Percentiles rank a stretch among this genome's conserved stretches.
These are phyloP conservation scores for Metschnikowia cubensis DNA, from an alignment of 805 yeast genomes.

Conservation along the genomic window DNA sequence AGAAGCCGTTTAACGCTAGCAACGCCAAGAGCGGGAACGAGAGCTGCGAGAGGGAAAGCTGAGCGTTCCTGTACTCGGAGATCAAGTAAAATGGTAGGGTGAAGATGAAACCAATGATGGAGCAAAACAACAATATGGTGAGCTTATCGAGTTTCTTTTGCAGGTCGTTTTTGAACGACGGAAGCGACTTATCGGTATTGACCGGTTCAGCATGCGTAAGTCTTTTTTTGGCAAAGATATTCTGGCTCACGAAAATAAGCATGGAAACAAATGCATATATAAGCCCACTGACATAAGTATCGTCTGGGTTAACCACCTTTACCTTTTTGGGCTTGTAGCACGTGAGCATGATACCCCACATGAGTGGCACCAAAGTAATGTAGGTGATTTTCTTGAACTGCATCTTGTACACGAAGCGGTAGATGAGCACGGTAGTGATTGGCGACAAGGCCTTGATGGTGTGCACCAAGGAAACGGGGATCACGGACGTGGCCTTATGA, in stretches of 20 bases:
- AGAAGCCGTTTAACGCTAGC: slow-evolving; percentile 57
- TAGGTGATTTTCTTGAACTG: slow-evolving; percentile 66
- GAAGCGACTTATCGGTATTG: slow-evolving; percentile 20
- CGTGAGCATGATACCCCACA: slow-evolving; percentile 80
- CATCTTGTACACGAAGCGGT: slow-evolving; percentile 56
- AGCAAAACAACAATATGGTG: slow-evolving; percentile 68
- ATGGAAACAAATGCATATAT: slow-evolving; percentile 51
- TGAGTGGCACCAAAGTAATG: slow-evolving; percentile 71
- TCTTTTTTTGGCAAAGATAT: slow-evolving; percentile 73
- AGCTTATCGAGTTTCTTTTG: slow-evolving; percentile 57
- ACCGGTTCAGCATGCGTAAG: slow-evolving; percentile 46
- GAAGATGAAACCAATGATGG: slow-evolving; percentile 60
- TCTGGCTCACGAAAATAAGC: slow-evolving; percentile 72
- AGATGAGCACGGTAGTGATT: slow-evolving; percentile 77
- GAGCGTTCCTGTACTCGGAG: slow-evolving; percentile 42
- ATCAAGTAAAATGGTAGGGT: slow-evolving; percentile 66
- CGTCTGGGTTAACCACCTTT: slow-evolving; percentile 15
- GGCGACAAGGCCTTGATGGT: slow-evolving; percentile 93
- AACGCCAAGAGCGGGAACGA: slow-evolving; percentile 29
- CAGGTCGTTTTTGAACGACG: slow-evolving; percentile 20
- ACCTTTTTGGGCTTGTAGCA: slow-evolving; percentile 48
- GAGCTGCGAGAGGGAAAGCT: slow-evolving; percentile 30
- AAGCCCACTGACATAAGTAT: slow-evolving; percentile 36
- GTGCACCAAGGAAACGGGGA: slow-evolving; percentile 94
- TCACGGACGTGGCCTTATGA: slow-evolving; percentile 85